Base-by-base conservation (phyloP, 192 early-diverging fungal species). In the Phlyctochytrium bullatum region DNA sequence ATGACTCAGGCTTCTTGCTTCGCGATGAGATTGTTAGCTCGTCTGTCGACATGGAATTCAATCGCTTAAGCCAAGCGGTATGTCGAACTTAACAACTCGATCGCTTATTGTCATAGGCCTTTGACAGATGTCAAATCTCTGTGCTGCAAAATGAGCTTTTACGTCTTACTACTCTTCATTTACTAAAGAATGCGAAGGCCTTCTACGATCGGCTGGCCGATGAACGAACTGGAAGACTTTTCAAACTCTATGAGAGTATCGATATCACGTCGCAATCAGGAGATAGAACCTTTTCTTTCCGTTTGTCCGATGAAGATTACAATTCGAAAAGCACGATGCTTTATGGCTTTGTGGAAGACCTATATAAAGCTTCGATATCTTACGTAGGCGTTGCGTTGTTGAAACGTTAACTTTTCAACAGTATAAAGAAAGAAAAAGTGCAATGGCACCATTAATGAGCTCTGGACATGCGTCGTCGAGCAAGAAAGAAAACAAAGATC, bases 161-260 rank as follows among this genome's bases (percentile, higher is more conserved):
- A 20, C 69, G 83, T 2, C 60, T 76, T 34, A 78, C 70, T 50
- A 85, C 83, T 1, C 61, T 65, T 2, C 47, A 74, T 33, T 17
- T 79, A 1, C 27, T 83, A 14, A 28, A 52, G 20, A 67, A 72
- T 32, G 78, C 80, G 0, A 68, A 72, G 61, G 54, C 35, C 2
- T 77, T 74, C 61, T 72, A 68, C 54, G 77, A 71, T 25, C 71
- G 65, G n/a, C 67, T 85, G 20, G 31, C 73, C 2, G 83, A 85
- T 59, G 83, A 85, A 56, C 61, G 81, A 14, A 80, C 60, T 10
- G 83, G 83, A 2, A 69, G 78, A 25, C 65, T 83, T 50, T 85
- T 85, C 60, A 76, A 77, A 57, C 52, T 67, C 0, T 76, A 80
- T 35, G 83, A 80, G 1, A 61, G 32, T 31, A 58, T 79, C 30